These are phyloP conservation scores for Phallus indusiatus DNA, from an alignment of 768 basidiomycete genomes.

Conservation along the genomic window DNA sequence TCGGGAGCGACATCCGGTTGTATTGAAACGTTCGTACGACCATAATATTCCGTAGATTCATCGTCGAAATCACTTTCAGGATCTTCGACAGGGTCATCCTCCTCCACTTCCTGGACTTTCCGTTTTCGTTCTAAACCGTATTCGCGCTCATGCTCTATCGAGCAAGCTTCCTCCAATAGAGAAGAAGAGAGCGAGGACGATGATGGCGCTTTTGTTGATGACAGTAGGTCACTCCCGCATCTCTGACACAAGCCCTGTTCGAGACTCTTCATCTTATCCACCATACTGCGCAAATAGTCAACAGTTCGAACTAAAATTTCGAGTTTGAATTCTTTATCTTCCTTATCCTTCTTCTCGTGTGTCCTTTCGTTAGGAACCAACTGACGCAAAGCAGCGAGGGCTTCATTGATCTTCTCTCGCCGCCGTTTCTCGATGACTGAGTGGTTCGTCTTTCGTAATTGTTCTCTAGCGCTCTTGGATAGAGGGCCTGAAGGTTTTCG, in stretches of 20 bases:
- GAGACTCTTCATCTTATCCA: conserved; percentile 41
- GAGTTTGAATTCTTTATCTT: conserved; percentile 86
- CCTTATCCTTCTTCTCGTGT: conserved; percentile 42
- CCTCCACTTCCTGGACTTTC: conserved; percentile 11
- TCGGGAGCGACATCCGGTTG: neutral
- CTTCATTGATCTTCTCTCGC: conserved; percentile 93
- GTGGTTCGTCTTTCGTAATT: conserved; percentile 87
- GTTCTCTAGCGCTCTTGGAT: conserved; percentile 72
- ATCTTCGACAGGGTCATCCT: conserved; percentile 10
- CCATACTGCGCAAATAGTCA: conserved; percentile 62
- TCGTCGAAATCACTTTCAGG: neutral
- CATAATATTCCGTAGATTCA: neutral
- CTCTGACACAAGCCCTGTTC: conserved; percentile 19
- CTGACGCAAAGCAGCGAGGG: conserved; percentile 62
- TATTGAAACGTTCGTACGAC: neutral
- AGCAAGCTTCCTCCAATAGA: neutral
- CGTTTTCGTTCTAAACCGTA: neutral
- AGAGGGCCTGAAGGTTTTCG: conserved; percentile 55
- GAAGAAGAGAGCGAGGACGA: neutral
- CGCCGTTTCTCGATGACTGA: conserved; percentile 90
- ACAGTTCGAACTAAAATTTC: conserved; percentile 84
- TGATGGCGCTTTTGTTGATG: neutral
- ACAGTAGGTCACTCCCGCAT: neutral
- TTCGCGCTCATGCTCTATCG: neutral
- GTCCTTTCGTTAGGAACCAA: conserved; percentile 56